Evolutionary conservation across 139 green algal species (phyloP).

Genomic region (Coccomyxa sp.): DNA sequence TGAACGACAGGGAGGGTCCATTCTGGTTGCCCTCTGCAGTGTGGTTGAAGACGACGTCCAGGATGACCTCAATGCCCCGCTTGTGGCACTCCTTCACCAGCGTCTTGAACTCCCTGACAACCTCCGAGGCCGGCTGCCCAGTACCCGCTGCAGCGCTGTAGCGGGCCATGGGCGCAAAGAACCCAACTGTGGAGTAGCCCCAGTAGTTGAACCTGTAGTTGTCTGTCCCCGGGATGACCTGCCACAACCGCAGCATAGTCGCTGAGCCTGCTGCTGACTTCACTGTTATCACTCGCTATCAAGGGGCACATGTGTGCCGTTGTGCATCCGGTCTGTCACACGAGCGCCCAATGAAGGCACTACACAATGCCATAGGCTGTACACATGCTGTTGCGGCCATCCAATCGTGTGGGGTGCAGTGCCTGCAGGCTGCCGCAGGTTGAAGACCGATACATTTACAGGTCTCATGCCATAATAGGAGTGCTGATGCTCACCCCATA

Average conservation of each 20-base stretch:
- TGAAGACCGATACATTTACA: too few species aligned
- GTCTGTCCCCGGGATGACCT: constrained; percentile 36
- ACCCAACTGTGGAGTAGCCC: constrained; percentile 96
- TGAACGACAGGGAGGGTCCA: constrained; percentile 89
- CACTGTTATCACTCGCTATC: too few species aligned
- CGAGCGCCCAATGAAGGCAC: too few species aligned
- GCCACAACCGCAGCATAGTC: neutral
- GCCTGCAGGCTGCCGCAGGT: too few species aligned
- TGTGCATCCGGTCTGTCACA: too few species aligned
- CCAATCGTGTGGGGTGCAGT: too few species aligned
- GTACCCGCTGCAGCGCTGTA: constrained; percentile 50
- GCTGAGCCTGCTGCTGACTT: too few species aligned
- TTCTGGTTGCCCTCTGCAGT: constrained; percentile 94
- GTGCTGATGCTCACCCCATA: constrained; percentile 47
- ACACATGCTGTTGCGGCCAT: too few species aligned
- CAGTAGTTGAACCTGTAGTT: constrained; percentile 90
- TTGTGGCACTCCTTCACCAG: constrained; percentile 89
- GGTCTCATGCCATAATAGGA: too few species aligned
- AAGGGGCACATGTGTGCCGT: too few species aligned
- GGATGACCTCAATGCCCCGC: constrained; percentile 94
- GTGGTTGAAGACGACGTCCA: constrained; percentile 99
- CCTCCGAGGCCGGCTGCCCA: constrained; percentile 27
- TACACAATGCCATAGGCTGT: too few species aligned
- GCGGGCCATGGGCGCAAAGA: constrained; percentile 91
- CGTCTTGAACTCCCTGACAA: constrained; percentile 91